Conservation (phyloP, 768 basidiomycete genomes). For the Suillus hirtellus region DNA sequence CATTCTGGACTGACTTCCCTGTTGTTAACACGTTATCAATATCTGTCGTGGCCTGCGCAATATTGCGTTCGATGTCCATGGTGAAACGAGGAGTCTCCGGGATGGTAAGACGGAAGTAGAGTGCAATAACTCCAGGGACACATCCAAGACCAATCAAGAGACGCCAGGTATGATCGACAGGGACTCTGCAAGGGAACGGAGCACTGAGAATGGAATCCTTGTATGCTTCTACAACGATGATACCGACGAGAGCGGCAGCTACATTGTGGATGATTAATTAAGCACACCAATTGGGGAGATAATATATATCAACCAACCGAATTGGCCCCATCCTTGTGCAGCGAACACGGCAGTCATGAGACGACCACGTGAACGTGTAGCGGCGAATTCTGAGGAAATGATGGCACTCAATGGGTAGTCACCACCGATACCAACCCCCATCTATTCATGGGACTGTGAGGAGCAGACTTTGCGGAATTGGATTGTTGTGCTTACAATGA, state of each 20-base stretch:
- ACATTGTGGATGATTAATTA: background rate
- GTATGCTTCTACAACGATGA: constrained; percentile 67
- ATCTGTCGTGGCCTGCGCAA: constrained; percentile 71
- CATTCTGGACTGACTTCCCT: constrained; percentile 49
- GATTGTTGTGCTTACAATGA: constrained; percentile 46
- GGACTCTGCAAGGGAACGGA: constrained; percentile 36
- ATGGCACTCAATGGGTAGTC: constrained; percentile 87
- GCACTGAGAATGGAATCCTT: constrained; percentile 56
- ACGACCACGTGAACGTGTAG: constrained; percentile 73
- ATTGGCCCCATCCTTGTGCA: constrained; percentile 85
- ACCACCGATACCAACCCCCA: constrained; percentile 85
- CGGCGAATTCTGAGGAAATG: constrained; percentile 87
- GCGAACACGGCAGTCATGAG: constrained; percentile 92
- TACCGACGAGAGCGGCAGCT: constrained; percentile 68
- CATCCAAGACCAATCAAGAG: constrained; percentile 87
- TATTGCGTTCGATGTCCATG: constrained; percentile 87
- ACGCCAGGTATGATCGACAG: constrained; percentile 83
- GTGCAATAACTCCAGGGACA: constrained; percentile 75
- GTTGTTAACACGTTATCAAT: constrained; percentile 66
- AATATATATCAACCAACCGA: constrained; percentile 39
- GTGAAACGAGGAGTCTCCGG: constrained; percentile 91
- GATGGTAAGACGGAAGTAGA: constrained; percentile 92
- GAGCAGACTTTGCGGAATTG: background rate
- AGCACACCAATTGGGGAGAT: background rate
- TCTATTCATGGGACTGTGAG: constrained; percentile 32